Percentiles rank a stretch among this genome's conserved stretches.
phyloP scores from a whole-genome alignment of 1,284 basidiomycete genomes.

The Ganoderma multipileum region DNA sequence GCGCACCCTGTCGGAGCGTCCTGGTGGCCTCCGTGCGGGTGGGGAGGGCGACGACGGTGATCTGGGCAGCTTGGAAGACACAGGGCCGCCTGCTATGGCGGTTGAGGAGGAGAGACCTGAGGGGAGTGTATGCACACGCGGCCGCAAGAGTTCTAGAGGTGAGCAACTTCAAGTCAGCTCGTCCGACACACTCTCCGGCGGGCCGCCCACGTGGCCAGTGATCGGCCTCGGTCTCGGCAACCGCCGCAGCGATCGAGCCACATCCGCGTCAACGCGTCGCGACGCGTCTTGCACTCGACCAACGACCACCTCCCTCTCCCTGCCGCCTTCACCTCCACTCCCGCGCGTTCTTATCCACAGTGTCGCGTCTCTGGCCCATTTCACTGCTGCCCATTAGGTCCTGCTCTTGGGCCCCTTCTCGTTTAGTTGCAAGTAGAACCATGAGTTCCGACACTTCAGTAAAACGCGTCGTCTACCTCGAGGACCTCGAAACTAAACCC shows the following conservation, averaged over 20 bases:
- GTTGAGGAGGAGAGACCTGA: slow-evolving; percentile 12
- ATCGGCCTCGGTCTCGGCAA: slow-evolving; percentile 8
- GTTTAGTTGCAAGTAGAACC: background rate
- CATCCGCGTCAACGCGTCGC: slow-evolving; percentile 26
- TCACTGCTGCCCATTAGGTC: slow-evolving; percentile 9
- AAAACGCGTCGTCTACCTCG: slow-evolving; percentile 56
- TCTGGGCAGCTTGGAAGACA: slow-evolving; percentile 68
- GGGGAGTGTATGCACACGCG: slow-evolving; percentile 4
- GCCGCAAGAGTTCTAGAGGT: background rate
- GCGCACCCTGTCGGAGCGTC: slow-evolving; percentile 29
- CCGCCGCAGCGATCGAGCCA: slow-evolving; percentile 25
- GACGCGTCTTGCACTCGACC: slow-evolving; percentile 30
- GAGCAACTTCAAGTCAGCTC: background rate
- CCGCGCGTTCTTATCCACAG: background rate
- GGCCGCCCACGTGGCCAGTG: slow-evolving; percentile 6
- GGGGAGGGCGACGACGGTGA: slow-evolving; percentile 81
- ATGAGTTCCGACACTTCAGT: slow-evolving; percentile 40
- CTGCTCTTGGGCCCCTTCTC: slow-evolving; percentile 6
- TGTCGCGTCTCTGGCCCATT: slow-evolving; percentile 18
- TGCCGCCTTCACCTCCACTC: background rate
- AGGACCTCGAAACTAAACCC: slow-evolving; percentile 53
- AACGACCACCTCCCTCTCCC: slow-evolving; percentile 9
- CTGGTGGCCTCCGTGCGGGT: slow-evolving; percentile 46
- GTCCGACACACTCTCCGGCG: slow-evolving; percentile 1
- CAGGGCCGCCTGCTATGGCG: slow-evolving; percentile 19